Evolutionary conservation across 176 grass and related monocot species (phyloP).

Genomic region (Bromus sterilis): DNA sequence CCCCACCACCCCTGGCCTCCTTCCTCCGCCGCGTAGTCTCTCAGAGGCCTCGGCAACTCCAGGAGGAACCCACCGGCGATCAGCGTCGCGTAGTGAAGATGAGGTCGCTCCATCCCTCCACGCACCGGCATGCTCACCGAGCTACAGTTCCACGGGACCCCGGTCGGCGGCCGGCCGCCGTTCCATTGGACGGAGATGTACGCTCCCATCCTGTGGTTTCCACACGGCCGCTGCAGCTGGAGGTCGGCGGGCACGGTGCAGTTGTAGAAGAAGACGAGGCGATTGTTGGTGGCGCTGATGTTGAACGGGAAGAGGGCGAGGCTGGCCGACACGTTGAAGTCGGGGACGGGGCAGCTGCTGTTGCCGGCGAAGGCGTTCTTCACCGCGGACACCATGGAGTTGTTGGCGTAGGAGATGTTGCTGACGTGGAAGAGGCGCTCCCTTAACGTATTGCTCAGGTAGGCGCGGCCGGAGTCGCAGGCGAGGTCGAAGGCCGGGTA

Average conservation of each 20-base stretch:
- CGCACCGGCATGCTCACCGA: constrained; percentile 11
- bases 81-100: not conserved
- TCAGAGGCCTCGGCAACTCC: not conserved
- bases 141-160: not conserved
- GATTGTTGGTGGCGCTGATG: not conserved
- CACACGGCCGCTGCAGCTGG: not conserved
- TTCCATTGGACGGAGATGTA: not conserved
- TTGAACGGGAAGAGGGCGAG: not conserved
- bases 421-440: not conserved
- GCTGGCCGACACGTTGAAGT: constrained; percentile 28
- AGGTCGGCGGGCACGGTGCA: not conserved
- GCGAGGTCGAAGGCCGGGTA: constrained; percentile 28
- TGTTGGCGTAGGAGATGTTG: not conserved
- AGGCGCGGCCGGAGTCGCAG: not conserved
- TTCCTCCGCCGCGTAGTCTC: not conserved
- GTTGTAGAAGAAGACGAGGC: constrained; percentile 34
- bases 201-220: not conserved
- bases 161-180: not conserved
- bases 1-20: too few relatives aligned
- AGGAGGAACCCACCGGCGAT: constrained; percentile 38
- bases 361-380: not conserved
- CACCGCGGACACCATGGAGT: constrained; percentile 2
- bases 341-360: not conserved
- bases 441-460: not conserved
- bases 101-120: not conserved